Conservation (phyloP, 192 early-diverging fungal genomes). For the Coemansia sp. region DNA sequence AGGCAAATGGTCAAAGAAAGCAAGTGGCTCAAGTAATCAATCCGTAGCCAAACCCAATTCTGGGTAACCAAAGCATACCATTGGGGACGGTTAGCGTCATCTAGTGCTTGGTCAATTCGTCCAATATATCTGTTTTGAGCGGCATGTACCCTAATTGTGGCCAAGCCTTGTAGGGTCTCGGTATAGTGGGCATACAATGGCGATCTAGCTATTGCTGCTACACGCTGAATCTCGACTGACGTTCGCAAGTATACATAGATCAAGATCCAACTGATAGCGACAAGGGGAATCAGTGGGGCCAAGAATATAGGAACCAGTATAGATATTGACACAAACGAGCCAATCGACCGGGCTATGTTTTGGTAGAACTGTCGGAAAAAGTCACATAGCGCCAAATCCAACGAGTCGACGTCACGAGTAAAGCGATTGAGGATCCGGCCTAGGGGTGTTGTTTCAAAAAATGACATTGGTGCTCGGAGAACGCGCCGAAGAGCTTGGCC, state of each 20-base stretch:
- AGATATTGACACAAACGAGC: constrained; percentile 45
- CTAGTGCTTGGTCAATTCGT: constrained; percentile 16
- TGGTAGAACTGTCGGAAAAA: constrained; percentile 65
- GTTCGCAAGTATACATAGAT: constrained; percentile 76
- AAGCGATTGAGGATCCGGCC: constrained; percentile 77
- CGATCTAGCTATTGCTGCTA: constrained; percentile 80
- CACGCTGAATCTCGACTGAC: constrained; percentile 85
- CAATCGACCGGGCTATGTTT: constrained; percentile 41
- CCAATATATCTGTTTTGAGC: constrained; percentile 29
- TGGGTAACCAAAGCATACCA: constrained; percentile 43
- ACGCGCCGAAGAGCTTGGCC: constrained; percentile 73
- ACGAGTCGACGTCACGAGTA: constrained; percentile 63
- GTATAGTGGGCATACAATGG: constrained; percentile 83
- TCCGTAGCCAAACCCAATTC: constrained; percentile 47
- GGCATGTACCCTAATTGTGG: constrained; percentile 85
- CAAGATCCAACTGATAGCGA: constrained; percentile 72
- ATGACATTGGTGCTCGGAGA: constrained; percentile 63
- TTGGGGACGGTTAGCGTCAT: constrained; percentile 41
- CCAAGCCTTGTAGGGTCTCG: constrained; percentile 75
- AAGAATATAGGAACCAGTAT: constrained; percentile 69
- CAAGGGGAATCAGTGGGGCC: constrained; percentile 68
- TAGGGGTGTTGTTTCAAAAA: constrained; percentile 76
- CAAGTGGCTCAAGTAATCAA: constrained; percentile 30
- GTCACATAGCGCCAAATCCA: constrained; percentile 64
- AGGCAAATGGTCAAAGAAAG: constrained; percentile 35